These are phyloP conservation scores for Silene coronaria DNA, from an alignment of 179 eudicot genomes.

Conservation along the genomic window DNA sequence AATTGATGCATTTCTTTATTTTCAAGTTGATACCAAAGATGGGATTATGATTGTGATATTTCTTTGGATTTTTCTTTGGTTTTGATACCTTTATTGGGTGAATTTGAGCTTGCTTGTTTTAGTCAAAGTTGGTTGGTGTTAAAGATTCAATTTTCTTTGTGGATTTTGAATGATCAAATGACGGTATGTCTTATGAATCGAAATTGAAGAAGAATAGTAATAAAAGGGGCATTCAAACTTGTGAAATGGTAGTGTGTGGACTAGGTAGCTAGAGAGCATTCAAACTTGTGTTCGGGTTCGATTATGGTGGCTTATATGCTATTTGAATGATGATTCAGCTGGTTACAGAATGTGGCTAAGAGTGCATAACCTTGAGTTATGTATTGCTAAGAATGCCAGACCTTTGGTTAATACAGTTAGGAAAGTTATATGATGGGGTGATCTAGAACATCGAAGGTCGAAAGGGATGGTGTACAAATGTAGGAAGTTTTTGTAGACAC, in stretches of 20 bases:
- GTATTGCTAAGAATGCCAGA: not conserved
- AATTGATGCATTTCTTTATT: not conserved
- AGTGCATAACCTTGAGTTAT: too few species aligned
- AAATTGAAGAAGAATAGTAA: not conserved
- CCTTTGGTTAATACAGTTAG: not conserved
- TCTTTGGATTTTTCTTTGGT: constrained; percentile 3
- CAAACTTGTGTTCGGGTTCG: not conserved
- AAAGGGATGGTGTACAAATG: not conserved
- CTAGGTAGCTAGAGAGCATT: constrained; percentile 11
- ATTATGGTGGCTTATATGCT: constrained; percentile 3
- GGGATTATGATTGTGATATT: constrained; percentile 8
- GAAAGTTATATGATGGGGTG: constrained; percentile 3
- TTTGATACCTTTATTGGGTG: constrained; percentile 1
- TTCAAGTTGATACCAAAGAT: constrained; percentile 11
- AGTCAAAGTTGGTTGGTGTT: constrained; percentile 1
- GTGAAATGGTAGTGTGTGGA: not conserved
- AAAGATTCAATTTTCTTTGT: not conserved
- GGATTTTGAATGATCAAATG: not conserved
- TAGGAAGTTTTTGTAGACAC: not conserved
- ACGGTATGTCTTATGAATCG: not conserved
- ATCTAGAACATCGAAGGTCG: not conserved
- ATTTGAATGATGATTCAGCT: not conserved
- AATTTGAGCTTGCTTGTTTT: not conserved
- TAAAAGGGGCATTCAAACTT: not conserved
- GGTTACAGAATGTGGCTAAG: not conserved